Percentiles rank a stretch among this genome's conserved stretches.
These are phyloP conservation scores for Cucumis hystrix DNA, from an alignment of 306 rosid genomes.

Conservation along the genomic window DNA sequence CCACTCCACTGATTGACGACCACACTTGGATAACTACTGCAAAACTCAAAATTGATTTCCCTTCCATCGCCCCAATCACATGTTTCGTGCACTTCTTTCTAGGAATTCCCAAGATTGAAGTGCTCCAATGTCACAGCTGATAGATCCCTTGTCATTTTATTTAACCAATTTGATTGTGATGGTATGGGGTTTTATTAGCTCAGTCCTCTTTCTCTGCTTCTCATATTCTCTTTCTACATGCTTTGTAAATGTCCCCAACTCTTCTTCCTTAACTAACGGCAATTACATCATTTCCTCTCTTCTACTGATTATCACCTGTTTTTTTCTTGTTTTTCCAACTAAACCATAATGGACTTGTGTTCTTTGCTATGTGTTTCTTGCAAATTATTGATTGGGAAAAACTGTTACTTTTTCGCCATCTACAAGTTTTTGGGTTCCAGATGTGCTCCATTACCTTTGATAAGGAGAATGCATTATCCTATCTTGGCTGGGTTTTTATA, in stretches of 20 bases:
- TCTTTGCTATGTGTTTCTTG: background rate
- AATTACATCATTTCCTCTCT: background rate
- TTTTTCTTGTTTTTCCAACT: background rate
- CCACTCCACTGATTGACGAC: background rate
- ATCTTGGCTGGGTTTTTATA: background rate
- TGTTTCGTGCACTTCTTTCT: background rate
- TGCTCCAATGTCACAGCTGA: background rate
- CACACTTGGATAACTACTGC: background rate
- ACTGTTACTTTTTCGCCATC: background rate
- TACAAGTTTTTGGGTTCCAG: background rate
- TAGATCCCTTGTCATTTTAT: background rate
- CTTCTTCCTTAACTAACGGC: background rate
- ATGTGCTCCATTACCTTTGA: background rate
- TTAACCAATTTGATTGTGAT: background rate
- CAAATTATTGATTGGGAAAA: background rate
- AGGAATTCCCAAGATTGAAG: background rate
- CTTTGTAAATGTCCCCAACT: background rate
- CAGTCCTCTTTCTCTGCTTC: background rate
- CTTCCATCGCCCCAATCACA: background rate
- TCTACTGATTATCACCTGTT: background rate
- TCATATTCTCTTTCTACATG: background rate
- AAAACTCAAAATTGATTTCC: background rate
- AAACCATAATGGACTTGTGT: background rate
- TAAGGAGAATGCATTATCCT: background rate
- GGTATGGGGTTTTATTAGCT: background rate